These are phyloP conservation scores for Cytospora leucostoma DNA, from an alignment of 2,329 filamentous ascomycete genomes.

Conservation along the genomic window DNA sequence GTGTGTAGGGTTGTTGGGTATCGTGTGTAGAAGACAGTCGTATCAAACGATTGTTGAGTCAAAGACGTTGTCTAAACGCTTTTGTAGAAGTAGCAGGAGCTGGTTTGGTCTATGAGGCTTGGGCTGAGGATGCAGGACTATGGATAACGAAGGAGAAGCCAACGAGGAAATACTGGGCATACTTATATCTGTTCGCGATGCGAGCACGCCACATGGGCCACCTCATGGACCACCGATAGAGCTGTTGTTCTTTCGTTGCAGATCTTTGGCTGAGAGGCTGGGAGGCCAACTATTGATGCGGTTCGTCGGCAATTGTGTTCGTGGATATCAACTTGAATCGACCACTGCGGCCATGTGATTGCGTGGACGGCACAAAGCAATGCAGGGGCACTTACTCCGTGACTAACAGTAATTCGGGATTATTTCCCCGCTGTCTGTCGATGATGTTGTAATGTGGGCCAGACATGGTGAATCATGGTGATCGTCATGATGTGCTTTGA, in stretches of 20 bases:
- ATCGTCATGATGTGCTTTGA: neutral
- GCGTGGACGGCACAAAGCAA: constrained; percentile 3
- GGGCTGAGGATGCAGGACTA: neutral
- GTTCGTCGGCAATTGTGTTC: neutral
- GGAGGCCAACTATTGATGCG: constrained; percentile 1
- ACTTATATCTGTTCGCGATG: constrained; percentile 12
- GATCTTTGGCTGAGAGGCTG: neutral
- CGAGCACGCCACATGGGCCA: neutral
- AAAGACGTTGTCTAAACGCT: constrained; percentile 20
- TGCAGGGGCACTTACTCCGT: constrained; percentile 2
- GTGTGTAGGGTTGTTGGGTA: neutral
- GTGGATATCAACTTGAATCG: constrained; percentile 2
- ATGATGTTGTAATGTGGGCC: constrained; percentile 11
- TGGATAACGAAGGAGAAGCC: neutral
- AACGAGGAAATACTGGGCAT: neutral
- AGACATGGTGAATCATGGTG: constrained; percentile 4
- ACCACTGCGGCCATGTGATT: neutral
- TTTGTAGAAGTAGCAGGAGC: constrained; percentile 4
- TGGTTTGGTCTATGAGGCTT: constrained; percentile 6
- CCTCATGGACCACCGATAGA: neutral
- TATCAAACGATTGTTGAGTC: constrained; percentile 14
- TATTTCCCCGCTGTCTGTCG: constrained; percentile 9
- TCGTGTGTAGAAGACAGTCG: constrained; percentile 16
- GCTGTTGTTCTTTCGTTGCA: neutral
- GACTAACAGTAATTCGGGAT: neutral